Percentiles rank a stretch among this genome's conserved stretches.
phyloP scores from a whole-genome alignment of 2,329 filamentous ascomycete genomes.

The Botryotinia convoluta region DNA sequence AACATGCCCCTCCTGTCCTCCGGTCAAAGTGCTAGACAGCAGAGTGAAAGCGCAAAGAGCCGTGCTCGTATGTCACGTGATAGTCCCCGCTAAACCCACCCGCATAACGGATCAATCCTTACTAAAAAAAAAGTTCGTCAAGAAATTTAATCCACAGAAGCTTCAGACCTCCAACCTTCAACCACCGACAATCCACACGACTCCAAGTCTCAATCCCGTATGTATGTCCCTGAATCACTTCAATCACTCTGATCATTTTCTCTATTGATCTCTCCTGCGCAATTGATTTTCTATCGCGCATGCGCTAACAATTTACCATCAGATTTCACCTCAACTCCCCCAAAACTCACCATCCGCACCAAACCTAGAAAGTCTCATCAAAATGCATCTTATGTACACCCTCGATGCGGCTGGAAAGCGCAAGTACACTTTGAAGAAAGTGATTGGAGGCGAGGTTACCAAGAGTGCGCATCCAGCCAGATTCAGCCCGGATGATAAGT shows the following conservation, averaged over 20 bases:
- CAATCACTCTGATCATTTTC: neutral
- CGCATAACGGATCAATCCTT: neutral
- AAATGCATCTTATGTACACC: constrained; percentile 82
- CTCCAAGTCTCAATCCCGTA: neutral
- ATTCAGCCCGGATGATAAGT: constrained; percentile 98
- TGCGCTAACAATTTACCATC: neutral
- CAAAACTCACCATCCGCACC: neutral
- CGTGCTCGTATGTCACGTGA: neutral
- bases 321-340: neutral
- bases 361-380: neutral
- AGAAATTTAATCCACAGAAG: constrained; percentile 15
- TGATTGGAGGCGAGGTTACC: constrained; percentile 77
- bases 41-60: neutral
- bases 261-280: neutral
- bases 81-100: neutral
- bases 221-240: neutral
- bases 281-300: neutral
- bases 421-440: constrained; percentile 93
- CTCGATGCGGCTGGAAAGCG: constrained; percentile 80
- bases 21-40: no score
- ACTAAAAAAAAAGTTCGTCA: constrained; percentile 15
- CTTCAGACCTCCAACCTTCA: neutral
- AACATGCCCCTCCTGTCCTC: neutral
- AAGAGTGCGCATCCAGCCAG: constrained; percentile 94
- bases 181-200: neutral